A percentile compares a stretch with the other conserved stretches of the same genome.
phyloP scores from a whole-genome alignment of 164 flowering plant species.

The Magnolia sinica region DNA sequence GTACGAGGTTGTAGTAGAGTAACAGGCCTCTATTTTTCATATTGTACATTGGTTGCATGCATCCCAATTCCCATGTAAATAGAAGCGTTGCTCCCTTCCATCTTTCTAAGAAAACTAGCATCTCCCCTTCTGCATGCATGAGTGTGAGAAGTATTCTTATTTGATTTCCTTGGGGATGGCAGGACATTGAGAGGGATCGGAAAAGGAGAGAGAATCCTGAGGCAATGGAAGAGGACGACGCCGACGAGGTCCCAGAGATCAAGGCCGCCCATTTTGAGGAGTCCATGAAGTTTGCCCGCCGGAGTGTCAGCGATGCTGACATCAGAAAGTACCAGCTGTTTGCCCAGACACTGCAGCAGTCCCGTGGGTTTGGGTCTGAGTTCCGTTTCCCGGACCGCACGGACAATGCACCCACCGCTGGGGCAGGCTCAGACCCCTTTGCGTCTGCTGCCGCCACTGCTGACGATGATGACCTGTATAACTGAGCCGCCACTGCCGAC shows the following conservation, averaged over 20 bases:
- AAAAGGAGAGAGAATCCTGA: slow-evolving; percentile 47
- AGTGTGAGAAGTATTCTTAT: not conserved
- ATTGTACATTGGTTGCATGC: too few species aligned
- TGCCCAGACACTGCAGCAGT: slow-evolving; percentile 66
- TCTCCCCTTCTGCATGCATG: not conserved
- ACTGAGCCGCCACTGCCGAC: slow-evolving; percentile 43
- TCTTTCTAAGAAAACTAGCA: not conserved
- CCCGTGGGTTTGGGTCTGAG: slow-evolving; percentile 65
- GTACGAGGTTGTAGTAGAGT: too few species aligned
- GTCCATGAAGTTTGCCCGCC: slow-evolving; percentile 64
- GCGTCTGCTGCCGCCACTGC: slow-evolving; percentile 35
- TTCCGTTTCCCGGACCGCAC: slow-evolving; percentile 47
- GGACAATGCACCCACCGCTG: slow-evolving; percentile 25
- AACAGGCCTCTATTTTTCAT: too few species aligned
- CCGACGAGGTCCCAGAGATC: slow-evolving; percentile 55
- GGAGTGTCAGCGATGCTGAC: slow-evolving; percentile 67
- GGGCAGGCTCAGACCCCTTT: slow-evolving; percentile 39
- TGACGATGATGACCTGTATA: slow-evolving; percentile 50
- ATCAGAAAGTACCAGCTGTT: slow-evolving; percentile 59
- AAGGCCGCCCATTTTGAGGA: slow-evolving; percentile 62
- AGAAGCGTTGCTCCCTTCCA: too few species aligned
- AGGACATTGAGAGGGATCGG: slow-evolving; percentile 64
- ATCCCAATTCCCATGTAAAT: too few species aligned
- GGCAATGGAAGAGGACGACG: slow-evolving; percentile 68
- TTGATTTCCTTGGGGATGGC: slow-evolving; percentile 10